A percentile compares a stretch with the other conserved stretches of the same genome.
These are phyloP conservation scores for Planoprotostelium fungivorum DNA, from an alignment of 78 protist species.

Conservation along the genomic window DNA sequence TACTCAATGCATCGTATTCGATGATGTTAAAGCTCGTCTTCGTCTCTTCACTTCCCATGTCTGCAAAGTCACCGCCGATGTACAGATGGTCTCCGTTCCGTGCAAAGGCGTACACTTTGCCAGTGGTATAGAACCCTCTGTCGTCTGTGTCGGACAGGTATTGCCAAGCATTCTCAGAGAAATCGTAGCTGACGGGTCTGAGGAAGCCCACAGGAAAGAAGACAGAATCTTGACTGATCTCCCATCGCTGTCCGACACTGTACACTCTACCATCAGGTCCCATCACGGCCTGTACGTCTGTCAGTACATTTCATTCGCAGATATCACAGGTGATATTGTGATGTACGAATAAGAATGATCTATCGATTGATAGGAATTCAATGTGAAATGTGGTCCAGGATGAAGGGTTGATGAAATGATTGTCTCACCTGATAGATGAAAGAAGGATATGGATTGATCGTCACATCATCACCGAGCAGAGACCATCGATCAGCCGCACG, in stretches of 20 bases:
- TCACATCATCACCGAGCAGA: not conserved
- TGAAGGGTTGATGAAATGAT: too few species aligned
- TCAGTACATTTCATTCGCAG: too few species aligned
- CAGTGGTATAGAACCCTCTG: not conserved
- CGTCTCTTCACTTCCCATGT: not conserved
- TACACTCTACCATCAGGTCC: too few species aligned
- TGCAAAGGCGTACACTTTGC: not conserved
- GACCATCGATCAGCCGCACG: not conserved
- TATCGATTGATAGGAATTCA: too few species aligned
- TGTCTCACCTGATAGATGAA: not conserved
- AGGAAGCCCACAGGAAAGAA: not conserved
- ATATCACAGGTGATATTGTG: too few species aligned
- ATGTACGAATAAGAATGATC: too few species aligned
- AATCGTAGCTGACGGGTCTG: not conserved
- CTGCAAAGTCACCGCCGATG: not conserved
- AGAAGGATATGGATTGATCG: not conserved
- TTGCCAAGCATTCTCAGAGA: not conserved
- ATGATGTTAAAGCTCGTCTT: too few species aligned
- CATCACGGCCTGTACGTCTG: too few species aligned
- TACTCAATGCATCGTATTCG: not conserved
- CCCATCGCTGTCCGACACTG: not conserved
- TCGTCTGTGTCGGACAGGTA: not conserved
- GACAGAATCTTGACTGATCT: not conserved
- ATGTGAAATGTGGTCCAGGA: too few species aligned
- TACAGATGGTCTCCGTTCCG: not conserved